Percentiles rank a stretch among this genome's conserved stretches.
phyloP scores from a whole-genome alignment of 1,139 yeast genomes.

The Trichomonascaceae sp. region DNA sequence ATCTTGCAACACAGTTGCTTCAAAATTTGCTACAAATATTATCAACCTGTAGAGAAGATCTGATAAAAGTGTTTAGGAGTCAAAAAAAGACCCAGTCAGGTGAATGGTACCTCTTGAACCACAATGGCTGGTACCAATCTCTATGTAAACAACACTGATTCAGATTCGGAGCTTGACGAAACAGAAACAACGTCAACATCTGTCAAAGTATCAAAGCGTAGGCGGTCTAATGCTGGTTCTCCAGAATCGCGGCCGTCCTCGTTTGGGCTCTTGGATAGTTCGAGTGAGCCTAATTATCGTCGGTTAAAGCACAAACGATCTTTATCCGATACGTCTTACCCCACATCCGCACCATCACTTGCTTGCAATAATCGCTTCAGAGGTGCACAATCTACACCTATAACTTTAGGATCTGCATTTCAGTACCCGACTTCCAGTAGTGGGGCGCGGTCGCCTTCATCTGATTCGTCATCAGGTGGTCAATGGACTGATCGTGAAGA shows the following conservation, averaged over 20 bases:
- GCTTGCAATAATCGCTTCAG: slow-evolving; percentile 5
- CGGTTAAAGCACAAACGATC: slow-evolving; percentile 8
- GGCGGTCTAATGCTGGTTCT: neutral
- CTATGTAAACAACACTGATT: neutral
- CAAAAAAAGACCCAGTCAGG: neutral
- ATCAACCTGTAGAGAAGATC: neutral
- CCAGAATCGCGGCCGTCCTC: neutral
- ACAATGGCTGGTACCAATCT: neutral
- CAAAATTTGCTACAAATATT: neutral
- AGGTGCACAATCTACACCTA: neutral
- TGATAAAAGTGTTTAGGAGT: neutral
- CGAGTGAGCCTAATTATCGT: neutral
- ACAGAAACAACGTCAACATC: neutral
- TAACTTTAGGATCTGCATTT: neutral
- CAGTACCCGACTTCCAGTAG: neutral
- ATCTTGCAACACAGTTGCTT: neutral
- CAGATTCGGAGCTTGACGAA: neutral
- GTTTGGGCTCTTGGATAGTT: slow-evolving; percentile 1
- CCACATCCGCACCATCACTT: slow-evolving; percentile 1
- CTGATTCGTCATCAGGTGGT: slow-evolving; percentile 2
- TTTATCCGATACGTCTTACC: slow-evolving; percentile 8
- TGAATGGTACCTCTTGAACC: neutral
- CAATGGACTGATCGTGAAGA: slow-evolving; percentile 11
- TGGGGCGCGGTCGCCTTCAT: neutral
- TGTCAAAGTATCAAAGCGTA: neutral